Evolutionary conservation across 805 yeast species (phyloP), one percentile per base, ranked within the genome.

Genomic region (Saccharomycopsis sp.): DNA sequence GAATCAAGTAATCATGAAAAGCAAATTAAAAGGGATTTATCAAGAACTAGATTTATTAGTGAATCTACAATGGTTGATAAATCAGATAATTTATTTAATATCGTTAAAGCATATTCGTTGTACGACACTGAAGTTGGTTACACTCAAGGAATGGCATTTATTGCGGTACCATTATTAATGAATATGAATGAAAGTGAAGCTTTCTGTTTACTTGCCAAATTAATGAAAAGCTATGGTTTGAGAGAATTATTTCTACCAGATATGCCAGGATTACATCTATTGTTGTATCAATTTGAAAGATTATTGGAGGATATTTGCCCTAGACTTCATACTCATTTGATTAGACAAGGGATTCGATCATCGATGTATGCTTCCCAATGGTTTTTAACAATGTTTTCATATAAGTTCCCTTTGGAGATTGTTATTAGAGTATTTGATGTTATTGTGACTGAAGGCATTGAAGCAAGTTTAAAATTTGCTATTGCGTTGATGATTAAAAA

Each of bases 281-380:
- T 78, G 57, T 68, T 93, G 45, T 89, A 90, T 60, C 96, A 93
- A 58, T 89, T 88, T 63, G 97, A 93, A 59, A 72, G 97, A 45
- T 62, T 90, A 41, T 57, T 93, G 29, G 97, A 89, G 59, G 90
- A 80, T 51, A 63, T 70, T 37, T 66, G 79, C 17, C 97, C 97
- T 0, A 67, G 68, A 4, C 68, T 93, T 39, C 77, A 77, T 59
- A 73, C 75, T 38, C 97, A 93, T 66, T 66, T 93, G 54, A 70
- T 73, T 22, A 78, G 88, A 51, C 94, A 90, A 61, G 97, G 97
- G 4, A 79, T 93, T 20, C 75, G 81, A 50, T 84, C 96, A 2
- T 82, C 95, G 19, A 90, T 90, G 97, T 93, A 86, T 67, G 97
- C 97, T 0, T 81, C 95, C 1, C 97, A 93, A 63, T 93, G 98